Base-by-base conservation (phyloP, 768 basidiomycete species). In the Hygrophorus russula region DNA sequence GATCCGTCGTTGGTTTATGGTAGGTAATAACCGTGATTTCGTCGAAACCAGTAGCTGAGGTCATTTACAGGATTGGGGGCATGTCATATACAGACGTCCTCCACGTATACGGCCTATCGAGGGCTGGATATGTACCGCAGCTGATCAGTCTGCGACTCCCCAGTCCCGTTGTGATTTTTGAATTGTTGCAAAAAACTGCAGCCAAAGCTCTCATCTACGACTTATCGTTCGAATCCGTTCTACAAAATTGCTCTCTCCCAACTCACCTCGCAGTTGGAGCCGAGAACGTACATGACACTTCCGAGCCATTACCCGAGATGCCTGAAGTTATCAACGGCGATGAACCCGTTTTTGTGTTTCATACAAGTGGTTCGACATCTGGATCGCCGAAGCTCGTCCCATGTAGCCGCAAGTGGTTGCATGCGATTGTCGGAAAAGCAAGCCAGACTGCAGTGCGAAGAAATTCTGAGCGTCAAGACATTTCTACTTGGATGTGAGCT, bases 301-400 rank as follows among this genome's bases (percentile, higher is more conserved):
- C 60, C 31, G 58, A 62, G 18, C 53, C 64, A 27, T 57, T 81
- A 5, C 73, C 76, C 20, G 60, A 60, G 14, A 60, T 76, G 31
- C 58, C 63, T 50, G 50, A 59, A 49, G 36, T 58, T 52, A 42
- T 56, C 45, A 41, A 49, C 30, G 56, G 55, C 19, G 59, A 65
- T 46, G 76, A 80, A 41, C 58, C 65, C 19, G 70, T 70, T 36
- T 77, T 86, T 65, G 65, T 85, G 42, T 87, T 84, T 67, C 85
- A 85, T 58, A 86, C 85, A 8, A 81, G 78, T 46, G 85, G 85
- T 12, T 86, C 83, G 31, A 87, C 85, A 5, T 86, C 82, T n/a
- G 84, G 83, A 39, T 81, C 76, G 53, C 85, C 85, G 0, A 87
- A 85, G 54, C 76, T 87, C 19, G 80, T 88, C 0, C 82, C 76